Evolutionary conservation across 345 rosid genomes (phyloP).

Genomic region (Gossypium raimondii): DNA sequence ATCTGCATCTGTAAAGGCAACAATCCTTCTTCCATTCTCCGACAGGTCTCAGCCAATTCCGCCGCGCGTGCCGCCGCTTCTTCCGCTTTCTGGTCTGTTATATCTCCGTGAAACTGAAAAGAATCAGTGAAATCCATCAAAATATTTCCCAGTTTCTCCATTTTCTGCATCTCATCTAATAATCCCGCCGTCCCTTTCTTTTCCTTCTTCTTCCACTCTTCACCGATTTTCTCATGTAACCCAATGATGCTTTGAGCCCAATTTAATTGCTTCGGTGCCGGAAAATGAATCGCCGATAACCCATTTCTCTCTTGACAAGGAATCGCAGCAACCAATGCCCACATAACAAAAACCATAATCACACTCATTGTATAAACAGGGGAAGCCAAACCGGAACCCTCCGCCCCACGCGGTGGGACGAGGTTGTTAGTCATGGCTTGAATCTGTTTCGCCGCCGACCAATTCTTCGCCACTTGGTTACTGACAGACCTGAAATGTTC

Average conservation of each 20-base stretch:
- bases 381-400: conserved; percentile 57
- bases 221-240: conserved; percentile 80
- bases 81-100: conserved; percentile 38
- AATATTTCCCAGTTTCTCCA: conserved; percentile 70
- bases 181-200: conserved; percentile 78
- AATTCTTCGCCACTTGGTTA: conserved; percentile 65
- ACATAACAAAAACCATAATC: conserved; percentile 67
- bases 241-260: conserved; percentile 77
- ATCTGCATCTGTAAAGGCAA: conserved; percentile 81
- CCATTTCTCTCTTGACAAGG: conserved; percentile 95
- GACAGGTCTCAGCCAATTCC: conserved; percentile 72
- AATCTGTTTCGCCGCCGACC: conserved; percentile 97
- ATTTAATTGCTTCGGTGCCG: conserved; percentile 58
- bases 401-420: conserved; percentile 69
- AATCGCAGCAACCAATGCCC: conserved; percentile 77
- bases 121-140: conserved; percentile 64
- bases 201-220: conserved; percentile 97
- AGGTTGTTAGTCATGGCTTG: conserved; percentile 76
- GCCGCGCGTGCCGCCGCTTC: conserved; percentile 50
- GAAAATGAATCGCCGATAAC: conserved; percentile 48
- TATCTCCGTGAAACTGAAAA: conserved; percentile 68
- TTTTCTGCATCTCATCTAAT: conserved; percentile 74
- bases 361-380: conserved; percentile 72
- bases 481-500: conserved; percentile 43
- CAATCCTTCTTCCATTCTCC: conserved; percentile 80